Evolutionary conservation across 2,329 filamentous ascomycete genomes (phyloP).

Genomic region (Chaetomium strumarium): DNA sequence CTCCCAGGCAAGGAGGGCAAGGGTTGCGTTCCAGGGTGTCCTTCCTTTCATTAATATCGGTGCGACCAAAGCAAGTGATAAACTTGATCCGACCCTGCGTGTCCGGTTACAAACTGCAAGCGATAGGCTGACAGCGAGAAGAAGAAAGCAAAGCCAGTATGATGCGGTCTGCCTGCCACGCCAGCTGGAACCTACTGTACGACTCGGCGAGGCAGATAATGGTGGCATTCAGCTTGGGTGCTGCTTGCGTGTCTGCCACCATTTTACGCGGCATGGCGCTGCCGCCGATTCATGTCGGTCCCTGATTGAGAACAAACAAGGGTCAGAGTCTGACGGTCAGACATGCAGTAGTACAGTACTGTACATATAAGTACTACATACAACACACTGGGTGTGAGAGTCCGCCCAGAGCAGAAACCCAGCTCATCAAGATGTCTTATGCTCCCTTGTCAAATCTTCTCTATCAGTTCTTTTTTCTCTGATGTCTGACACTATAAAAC

Average conservation of each 20-base stretch:
- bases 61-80: conserved; percentile 3
- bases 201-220: conserved; percentile 14
- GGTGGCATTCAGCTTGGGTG: not conserved
- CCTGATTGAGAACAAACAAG: conserved; percentile 5
- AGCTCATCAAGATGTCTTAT: conserved; percentile 3
- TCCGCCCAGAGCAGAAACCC: too few species aligned
- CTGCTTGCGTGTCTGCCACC: too few species aligned
- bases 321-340: conserved; percentile 14
- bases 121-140: not conserved
- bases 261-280: too few species aligned
- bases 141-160: not conserved
- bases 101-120: not conserved
- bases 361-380: not conserved
- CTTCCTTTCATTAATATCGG: conserved; percentile 14
- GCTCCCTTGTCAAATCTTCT: conserved; percentile 1
- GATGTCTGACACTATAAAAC: not conserved
- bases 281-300: too few species aligned
- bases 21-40: conserved; percentile 15
- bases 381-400: not conserved
- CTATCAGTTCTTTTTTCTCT: not conserved
- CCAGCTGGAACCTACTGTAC: conserved; percentile 15
- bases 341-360: conserved; percentile 10
- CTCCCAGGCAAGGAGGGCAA: conserved; percentile 14
- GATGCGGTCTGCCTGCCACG: not conserved
- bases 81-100: conserved; percentile 15